Percentiles rank a stretch among this genome's conserved stretches.
Conservation (phyloP, 805 yeast species). For the Ogataea parapolymorpha region DNA sequence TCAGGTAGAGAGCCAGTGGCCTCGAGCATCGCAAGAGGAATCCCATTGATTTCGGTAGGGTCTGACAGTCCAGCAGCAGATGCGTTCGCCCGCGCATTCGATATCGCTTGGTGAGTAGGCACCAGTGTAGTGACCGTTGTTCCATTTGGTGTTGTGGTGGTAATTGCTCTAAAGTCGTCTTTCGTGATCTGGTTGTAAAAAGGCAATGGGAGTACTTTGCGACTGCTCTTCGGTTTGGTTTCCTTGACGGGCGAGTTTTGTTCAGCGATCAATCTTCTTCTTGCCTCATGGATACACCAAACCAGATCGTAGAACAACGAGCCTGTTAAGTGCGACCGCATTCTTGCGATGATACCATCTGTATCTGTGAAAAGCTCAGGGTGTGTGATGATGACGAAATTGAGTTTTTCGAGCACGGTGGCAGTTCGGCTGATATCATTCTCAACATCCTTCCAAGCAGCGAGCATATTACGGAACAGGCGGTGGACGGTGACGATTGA, state of each 20-base stretch:
- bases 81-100: constrained; percentile 54
- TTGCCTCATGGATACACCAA: constrained; percentile 93
- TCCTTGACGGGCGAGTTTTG: constrained; percentile 29
- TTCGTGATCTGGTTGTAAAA: constrained; percentile 86
- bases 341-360: constrained; percentile 75
- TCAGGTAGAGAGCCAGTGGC: constrained; percentile 66
- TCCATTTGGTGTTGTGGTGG: constrained; percentile 88
- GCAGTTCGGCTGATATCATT: constrained; percentile 92
- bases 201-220: constrained; percentile 69
- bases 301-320: constrained; percentile 88
- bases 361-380: constrained; percentile 76
- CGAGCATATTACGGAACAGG: constrained; percentile 77
- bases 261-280: constrained; percentile 58
- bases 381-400: constrained; percentile 80
- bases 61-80: constrained; percentile 54
- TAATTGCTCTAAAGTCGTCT: constrained; percentile 82
- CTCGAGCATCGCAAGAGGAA: constrained; percentile 54
- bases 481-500: constrained; percentile 92
- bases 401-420: constrained; percentile 81
- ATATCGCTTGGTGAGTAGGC: constrained; percentile 77
- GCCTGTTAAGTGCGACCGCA: constrained; percentile 91
- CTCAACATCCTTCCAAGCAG: constrained; percentile 88
- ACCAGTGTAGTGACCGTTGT: constrained; percentile 86
- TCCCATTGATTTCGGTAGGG: constrained; percentile 40
- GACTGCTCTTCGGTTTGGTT: constrained; percentile 16